Percentiles rank a stretch among this genome's conserved stretches.
phyloP scores from a whole-genome alignment of 176 grass and related monocot genomes.

The Oryza longistaminata region DNA sequence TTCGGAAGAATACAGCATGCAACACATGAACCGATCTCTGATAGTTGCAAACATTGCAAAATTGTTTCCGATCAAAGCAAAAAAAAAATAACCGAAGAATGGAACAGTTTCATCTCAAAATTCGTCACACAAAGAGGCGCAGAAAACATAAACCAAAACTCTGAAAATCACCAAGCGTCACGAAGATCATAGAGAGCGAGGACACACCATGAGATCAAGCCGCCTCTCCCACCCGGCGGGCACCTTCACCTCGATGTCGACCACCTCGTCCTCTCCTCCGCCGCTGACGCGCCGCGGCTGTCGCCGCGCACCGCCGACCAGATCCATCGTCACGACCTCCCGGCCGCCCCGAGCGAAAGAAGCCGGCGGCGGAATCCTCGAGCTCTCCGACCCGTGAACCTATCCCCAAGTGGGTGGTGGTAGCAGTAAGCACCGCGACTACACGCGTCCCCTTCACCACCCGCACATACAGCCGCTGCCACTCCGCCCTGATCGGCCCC shows the following conservation, averaged over 20 bases:
- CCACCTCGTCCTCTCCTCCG: constrained; percentile 29
- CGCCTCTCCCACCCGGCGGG: constrained; percentile 53
- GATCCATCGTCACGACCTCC: constrained; percentile 60
- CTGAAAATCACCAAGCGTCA: neutral
- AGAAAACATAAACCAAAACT: neutral
- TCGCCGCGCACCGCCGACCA: constrained; percentile 39
- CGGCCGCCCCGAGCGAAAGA: neutral
- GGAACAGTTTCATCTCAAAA: neutral
- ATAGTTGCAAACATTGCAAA: neutral
- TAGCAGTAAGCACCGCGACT: no score
- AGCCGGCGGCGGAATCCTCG: no score
- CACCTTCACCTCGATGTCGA: constrained; percentile 56
- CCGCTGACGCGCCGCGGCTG: neutral
- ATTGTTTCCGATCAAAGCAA: neutral
- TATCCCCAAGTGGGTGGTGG: no score
- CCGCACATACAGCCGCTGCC: no score
- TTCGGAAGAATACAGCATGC: neutral
- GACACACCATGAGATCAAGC: constrained; percentile 53
- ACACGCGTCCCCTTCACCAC: no score
- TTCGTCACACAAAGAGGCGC: neutral
- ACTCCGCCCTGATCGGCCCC: no score
- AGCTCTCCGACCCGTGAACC: no score
- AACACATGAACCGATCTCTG: neutral
- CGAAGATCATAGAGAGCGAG: neutral
- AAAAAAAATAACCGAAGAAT: neutral